Conservation (phyloP, 2,329 filamentous ascomycete genomes). For the Phyllosticta citribraziliensis region DNA sequence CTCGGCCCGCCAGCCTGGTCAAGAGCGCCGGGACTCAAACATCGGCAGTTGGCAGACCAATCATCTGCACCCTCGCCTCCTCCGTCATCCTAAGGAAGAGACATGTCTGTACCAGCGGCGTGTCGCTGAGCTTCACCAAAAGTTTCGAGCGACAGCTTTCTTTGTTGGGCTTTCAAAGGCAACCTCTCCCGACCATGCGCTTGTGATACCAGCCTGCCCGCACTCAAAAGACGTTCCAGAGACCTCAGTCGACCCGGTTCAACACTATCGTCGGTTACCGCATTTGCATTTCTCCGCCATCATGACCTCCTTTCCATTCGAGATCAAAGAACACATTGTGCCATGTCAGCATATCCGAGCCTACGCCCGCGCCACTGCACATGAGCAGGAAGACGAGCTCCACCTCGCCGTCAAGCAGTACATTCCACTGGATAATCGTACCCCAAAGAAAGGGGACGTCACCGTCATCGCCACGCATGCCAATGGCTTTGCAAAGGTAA, state of each 20-base stretch:
- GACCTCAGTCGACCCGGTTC: neutral
- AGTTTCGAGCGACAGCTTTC: neutral
- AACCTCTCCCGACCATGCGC: neutral
- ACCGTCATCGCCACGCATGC: slow-evolving; percentile 83
- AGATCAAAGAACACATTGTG: slow-evolving; percentile 60
- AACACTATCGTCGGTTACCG: neutral
- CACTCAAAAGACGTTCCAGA: neutral
- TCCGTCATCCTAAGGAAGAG: neutral
- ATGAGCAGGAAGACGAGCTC: slow-evolving; percentile 64
- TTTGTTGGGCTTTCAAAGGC: neutral
- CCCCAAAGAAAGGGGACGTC: slow-evolving; percentile 62
- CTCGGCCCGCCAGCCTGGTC: slow-evolving; percentile 12
- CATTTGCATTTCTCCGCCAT: neutral
- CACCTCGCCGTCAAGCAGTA: slow-evolving; percentile 80
- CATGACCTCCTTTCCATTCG: slow-evolving; percentile 53
- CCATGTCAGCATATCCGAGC: slow-evolving; percentile 72
- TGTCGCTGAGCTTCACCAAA: neutral
- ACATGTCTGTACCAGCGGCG: neutral
- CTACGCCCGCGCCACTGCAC: slow-evolving; percentile 62
- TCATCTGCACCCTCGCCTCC: slow-evolving; percentile 25
- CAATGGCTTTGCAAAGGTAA: slow-evolving; percentile 84
- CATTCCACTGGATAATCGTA: slow-evolving; percentile 59
- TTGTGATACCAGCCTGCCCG: neutral
- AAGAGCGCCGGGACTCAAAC: neutral
- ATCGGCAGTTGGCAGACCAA: neutral